Evolutionary conservation across 495 filamentous ascomycete species (phyloP).

Genomic region (Penicillium goetzii): DNA sequence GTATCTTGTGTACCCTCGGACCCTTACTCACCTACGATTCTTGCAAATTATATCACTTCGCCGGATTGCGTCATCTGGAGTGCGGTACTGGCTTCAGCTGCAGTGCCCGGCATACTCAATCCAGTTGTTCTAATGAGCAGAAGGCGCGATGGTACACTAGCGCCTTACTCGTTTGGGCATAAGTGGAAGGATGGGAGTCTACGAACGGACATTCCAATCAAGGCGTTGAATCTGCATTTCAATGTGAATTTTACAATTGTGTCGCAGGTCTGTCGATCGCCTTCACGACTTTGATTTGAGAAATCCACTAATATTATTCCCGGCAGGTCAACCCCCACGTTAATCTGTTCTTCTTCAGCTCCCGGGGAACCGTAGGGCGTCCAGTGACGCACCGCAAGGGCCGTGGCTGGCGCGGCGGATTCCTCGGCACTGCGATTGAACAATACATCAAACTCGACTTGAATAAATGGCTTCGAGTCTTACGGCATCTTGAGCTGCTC

Average conservation of each 20-base stretch:
- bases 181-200: constrained; percentile 98
- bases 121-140: constrained; percentile 98
- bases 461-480: constrained; percentile 93
- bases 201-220: constrained; percentile 93
- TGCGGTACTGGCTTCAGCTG: constrained; percentile 91
- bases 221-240: constrained; percentile 91
- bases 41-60: constrained; percentile 90
- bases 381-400: constrained; percentile 94
- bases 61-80: constrained; percentile 99
- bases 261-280: constrained; percentile 59
- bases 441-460: constrained; percentile 95
- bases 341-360: constrained; percentile 97
- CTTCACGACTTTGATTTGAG: background rate
- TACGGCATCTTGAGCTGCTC: constrained; percentile 88
- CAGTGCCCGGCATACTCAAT: constrained; percentile 93
- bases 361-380: constrained; percentile 84
- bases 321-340: constrained; percentile 87
- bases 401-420: constrained; percentile 94
- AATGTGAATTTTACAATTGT: constrained; percentile 98
- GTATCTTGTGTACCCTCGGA: constrained; percentile 97
- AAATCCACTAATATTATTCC: constrained; percentile 15
- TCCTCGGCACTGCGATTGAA: constrained; percentile 86
- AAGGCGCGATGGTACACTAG: constrained; percentile 69
- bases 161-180: constrained; percentile 89
- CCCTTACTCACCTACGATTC: constrained; percentile 87